phyloP scores from a whole-genome alignment of 2,329 filamentous ascomycete species.

The Arthrobotrys sphaeroides region DNA sequence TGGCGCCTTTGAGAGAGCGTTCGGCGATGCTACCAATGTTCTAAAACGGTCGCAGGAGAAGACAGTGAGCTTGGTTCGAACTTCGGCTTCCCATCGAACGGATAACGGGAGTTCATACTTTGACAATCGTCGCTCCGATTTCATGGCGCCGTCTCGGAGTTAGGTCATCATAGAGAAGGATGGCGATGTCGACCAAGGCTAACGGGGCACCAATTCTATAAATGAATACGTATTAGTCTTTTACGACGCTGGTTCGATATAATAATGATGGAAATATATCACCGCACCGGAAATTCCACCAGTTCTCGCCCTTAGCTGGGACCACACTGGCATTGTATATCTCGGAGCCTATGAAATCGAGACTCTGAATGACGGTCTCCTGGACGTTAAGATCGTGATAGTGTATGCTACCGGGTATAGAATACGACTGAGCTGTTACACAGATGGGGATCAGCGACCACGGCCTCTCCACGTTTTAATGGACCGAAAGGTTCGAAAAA shows the following conservation, averaged over 20 bases:
- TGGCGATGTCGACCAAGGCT: conserved; percentile 50
- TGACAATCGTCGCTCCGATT: conserved; percentile 41
- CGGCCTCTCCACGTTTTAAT: neutral
- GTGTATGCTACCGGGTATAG: conserved; percentile 42
- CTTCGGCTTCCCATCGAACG: neutral
- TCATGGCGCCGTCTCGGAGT: conserved; percentile 40
- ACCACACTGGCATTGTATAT: conserved; percentile 45
- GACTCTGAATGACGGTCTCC: conserved; percentile 46
- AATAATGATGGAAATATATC: neutral
- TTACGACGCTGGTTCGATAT: neutral
- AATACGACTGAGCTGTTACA: conserved; percentile 47
- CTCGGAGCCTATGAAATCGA: conserved; percentile 42
- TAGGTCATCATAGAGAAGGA: conserved; percentile 53
- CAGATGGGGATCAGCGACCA: conserved; percentile 5
- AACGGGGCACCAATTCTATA: conserved; percentile 48
- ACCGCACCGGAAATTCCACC: conserved; percentile 54
- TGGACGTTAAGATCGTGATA: conserved; percentile 51
- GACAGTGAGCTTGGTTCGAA: neutral
- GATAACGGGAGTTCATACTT: conserved; percentile 11
- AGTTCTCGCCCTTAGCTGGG: conserved; percentile 44
- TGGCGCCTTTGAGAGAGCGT: conserved; percentile 46
- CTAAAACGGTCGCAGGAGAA: neutral
- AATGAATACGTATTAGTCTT: neutral
- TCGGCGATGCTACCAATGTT: conserved; percentile 39
- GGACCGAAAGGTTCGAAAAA: neutral